Base-by-base conservation (phyloP, 345 rosid genomes). In the Sisymbrium altissimum region DNA sequence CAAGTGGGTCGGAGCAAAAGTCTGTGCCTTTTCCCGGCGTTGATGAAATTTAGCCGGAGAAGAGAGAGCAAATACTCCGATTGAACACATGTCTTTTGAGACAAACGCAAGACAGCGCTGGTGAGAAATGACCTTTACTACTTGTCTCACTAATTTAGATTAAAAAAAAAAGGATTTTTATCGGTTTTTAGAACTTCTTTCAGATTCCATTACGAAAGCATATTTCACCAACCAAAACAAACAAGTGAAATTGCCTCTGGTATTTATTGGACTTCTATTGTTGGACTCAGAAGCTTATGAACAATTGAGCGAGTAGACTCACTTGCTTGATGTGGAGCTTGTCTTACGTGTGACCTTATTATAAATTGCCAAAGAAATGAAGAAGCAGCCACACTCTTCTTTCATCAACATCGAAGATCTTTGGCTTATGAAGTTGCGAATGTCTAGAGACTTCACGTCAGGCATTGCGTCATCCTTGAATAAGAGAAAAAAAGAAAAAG, bases 11-110 rank as follows among this genome's bases (percentile, higher is more conserved):
- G 72, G 50, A 19, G 18, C 15, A 33, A 43, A 40, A 63, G 67
- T 33, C 2, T 44, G 71, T 3, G 78, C 54, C 65, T 66, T 52
- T 32, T 61, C 40, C 65, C 58, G 75, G 79, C 49, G 70, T 12
- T 44, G 74, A 35, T 53, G 65, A 36, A 62, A 40, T 33, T 33
- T 69, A 15, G 63, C 8, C 75, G 79, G 79, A 53, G 70, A 69
- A 62, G 4, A 62, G 32, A 68, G 79, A 41, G 69, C 9, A 21
- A 23, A 21, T 15, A 61, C 64, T 61, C 70, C 52, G 65, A 38
- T 4, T 14, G 79, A 69, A 35, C 43, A 61, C 79, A 76, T 76
- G 6, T 36, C 14, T 33, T 7, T 4, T 35, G 9, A 68, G 36
- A 53, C 36, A 27, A 13, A 29, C 32, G 33, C 21, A 55, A 4